Base-by-base conservation (phyloP, 306 rosid genomes). In the Chamaecrista fasciculata region DNA sequence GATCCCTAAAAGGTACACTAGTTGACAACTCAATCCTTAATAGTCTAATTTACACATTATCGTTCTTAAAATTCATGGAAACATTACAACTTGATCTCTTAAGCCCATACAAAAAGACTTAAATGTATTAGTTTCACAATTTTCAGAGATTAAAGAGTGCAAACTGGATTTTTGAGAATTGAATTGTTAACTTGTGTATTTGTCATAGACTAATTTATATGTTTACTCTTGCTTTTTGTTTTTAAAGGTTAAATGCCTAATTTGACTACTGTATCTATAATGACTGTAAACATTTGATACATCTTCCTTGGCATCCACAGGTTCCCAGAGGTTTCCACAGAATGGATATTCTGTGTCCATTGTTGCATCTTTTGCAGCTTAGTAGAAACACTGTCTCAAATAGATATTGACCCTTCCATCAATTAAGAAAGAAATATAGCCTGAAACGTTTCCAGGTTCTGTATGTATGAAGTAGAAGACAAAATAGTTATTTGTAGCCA, bases 251-350 rank as follows among this genome's bases (percentile, higher is more conserved):
- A 57, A 57, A 57, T 34, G 46, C 34, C 36, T 70, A 46, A 56
- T 46, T 24, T 52, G 36, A 10, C 16, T 52, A n/a, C 26, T 42
- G 12, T 26, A 69, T 18, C 11, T 58, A 50, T 46, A 4, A 40
- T 52, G 16, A 11, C 26, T 29, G 29, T 25, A 60, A 63, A 14
- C n/a, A 49, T 11, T 58, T 37, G 39, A 68, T 18, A 66, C 33
- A 10, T 46, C 11, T 19, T 29, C 36, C 8, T 47, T 69, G 60
- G 14, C 66, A 36, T 67, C 62, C 37, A 51, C 84, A 94, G 98
- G 92, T 77, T 76, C 85, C 92, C 14, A 85, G 84, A 72, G 96
- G 98, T 8, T 90, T 94, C 57, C 95, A 86, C 82, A 86, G 97
- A 66, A 85, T 85, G 95, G 97, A 94, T 56, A 61, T 94, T 33